Evolutionary conservation across 176 grass and related monocot genomes (phyloP), one percentile per base, ranked within the genome.

Genomic region (Puccinellia tenuiflora): DNA sequence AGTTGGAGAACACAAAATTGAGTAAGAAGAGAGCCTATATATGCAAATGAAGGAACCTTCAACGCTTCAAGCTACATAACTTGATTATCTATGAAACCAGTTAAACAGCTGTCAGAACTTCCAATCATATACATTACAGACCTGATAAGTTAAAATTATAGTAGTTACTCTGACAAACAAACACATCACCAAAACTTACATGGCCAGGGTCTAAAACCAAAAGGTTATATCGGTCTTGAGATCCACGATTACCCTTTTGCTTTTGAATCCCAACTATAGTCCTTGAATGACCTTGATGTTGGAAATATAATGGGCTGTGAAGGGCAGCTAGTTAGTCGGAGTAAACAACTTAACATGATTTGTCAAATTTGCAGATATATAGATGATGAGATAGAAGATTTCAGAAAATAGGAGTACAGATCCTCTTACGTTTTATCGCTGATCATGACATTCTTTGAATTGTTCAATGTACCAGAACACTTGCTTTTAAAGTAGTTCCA

Each of bases 181-280:
- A 71, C 45, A 8, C 16, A 8, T 16, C 8, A 70, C 39, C 11
- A 25, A 16, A 45, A 46, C 68, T 73, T 73, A 73, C 69, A 47
- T 73, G 69, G 40, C 40, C 24, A 73, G 69, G 69, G 69, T 73
- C 42, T 73, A 73, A 47, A 5, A 73, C 69, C 69, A 73, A 47
- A 73, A 73, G 69, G 42, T 73, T 86, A 79, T 80, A 98, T 81
- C 9, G 77, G 33, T 95, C 86, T 69, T 82, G 82, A 77, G 72
- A 80, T 83, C 79, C 82, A 83, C 5, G 59, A 54, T 68, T 30
- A 30, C 46, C 88, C 77, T 86, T 91, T 78, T 95, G 89, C 92
- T 90, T 95, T 87, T 98, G 96, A 90, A 98, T 95, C n/a, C 96
- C 96, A 72, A 95, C 80, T 65, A 98, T 98, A 15, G 92, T 95